Percentiles rank a stretch among this genome's conserved stretches.
These are phyloP conservation scores for Blastomyces silverae DNA, from an alignment of 2,329 filamentous ascomycete genomes.

Conservation along the genomic window DNA sequence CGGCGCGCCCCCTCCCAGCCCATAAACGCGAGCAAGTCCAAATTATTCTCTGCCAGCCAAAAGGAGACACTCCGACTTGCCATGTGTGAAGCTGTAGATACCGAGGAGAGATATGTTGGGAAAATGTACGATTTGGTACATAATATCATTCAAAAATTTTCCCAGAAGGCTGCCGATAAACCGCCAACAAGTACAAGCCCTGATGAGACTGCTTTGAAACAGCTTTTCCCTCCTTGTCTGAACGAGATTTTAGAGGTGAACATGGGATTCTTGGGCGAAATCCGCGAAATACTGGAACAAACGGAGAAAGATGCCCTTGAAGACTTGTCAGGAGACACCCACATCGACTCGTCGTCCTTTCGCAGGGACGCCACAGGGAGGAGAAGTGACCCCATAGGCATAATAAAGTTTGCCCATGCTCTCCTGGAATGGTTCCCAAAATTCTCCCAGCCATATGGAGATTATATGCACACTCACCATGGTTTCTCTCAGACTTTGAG, in stretches of 20 bases:
- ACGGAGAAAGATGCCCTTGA: constrained; percentile 72
- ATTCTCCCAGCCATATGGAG: constrained; percentile 83
- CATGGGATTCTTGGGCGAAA: constrained; percentile 66
- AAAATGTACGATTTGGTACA: constrained; percentile 81
- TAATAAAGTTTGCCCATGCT: constrained; percentile 68
- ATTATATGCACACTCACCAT: constrained; percentile 87
- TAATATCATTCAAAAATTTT: constrained; percentile 72
- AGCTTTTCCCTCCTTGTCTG: constrained; percentile 73
- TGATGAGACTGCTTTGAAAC: constrained; percentile 62
- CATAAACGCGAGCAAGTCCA: constrained; percentile 68
- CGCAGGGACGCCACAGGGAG: constrained; percentile 39
- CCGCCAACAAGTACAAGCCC: constrained; percentile 60
- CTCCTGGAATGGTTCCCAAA: constrained; percentile 88
- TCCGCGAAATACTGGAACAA: constrained; percentile 70
- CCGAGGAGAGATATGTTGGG: constrained; percentile 85
- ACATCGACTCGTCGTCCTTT: constrained; percentile 44
- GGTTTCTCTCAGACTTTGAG: constrained; percentile 77
- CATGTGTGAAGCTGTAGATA: constrained; percentile 83
- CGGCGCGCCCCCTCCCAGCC: constrained; percentile 82
- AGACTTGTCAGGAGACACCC: constrained; percentile 60
- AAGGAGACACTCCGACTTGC: constrained; percentile 81
- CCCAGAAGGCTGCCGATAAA: constrained; percentile 58
- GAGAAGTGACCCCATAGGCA: constrained; percentile 66
- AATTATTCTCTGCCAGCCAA: constrained; percentile 70
- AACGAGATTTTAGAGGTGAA: constrained; percentile 78